A percentile compares a stretch with the other conserved stretches of the same genome.
Evolutionary conservation across 2,329 filamentous ascomycete genomes (phyloP).

Genomic region (Talaromyces marneffei): DNA sequence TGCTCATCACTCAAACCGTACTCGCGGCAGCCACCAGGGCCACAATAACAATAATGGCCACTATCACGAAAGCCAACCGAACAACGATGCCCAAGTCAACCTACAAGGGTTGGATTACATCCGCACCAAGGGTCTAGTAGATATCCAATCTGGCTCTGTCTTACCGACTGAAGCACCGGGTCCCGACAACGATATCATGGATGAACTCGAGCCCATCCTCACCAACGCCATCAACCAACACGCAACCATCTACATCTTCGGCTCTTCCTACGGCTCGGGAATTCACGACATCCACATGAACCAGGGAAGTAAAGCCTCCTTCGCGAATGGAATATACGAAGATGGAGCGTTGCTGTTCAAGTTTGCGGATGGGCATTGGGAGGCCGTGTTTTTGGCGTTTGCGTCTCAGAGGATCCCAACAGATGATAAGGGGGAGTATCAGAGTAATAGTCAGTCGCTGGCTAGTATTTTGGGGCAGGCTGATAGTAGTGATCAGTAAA

Average conservation of each 20-base stretch:
- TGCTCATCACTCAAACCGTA: neutral
- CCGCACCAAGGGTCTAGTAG: constrained; percentile 14
- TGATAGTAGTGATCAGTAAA: neutral
- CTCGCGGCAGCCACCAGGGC: constrained; percentile 8
- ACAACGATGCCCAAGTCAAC: constrained; percentile 16
- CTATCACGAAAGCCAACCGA: constrained; percentile 20
- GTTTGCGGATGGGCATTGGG: constrained; percentile 34
- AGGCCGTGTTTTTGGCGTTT: constrained; percentile 38
- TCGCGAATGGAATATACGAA: constrained; percentile 32
- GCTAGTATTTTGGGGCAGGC: constrained; percentile 9
- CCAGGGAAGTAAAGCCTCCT: constrained; percentile 30
- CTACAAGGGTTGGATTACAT: constrained; percentile 19
- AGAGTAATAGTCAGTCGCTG: constrained; percentile 17
- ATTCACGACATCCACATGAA: constrained; percentile 42
- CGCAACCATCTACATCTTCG: constrained; percentile 36
- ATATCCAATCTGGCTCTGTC: constrained; percentile 26
- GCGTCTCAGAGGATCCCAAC: constrained; percentile 33
- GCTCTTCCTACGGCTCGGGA: constrained; percentile 30
- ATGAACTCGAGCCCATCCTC: constrained; percentile 31
- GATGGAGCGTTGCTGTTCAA: constrained; percentile 35
- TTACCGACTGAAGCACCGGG: constrained; percentile 17
- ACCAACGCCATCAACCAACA: constrained; percentile 30
- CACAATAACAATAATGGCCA: constrained; percentile 10
- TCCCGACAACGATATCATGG: constrained; percentile 33
- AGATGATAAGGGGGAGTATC: constrained; percentile 22